Evolutionary conservation across 345 rosid species (phyloP).

Genomic region (Citrus hindsii): DNA sequence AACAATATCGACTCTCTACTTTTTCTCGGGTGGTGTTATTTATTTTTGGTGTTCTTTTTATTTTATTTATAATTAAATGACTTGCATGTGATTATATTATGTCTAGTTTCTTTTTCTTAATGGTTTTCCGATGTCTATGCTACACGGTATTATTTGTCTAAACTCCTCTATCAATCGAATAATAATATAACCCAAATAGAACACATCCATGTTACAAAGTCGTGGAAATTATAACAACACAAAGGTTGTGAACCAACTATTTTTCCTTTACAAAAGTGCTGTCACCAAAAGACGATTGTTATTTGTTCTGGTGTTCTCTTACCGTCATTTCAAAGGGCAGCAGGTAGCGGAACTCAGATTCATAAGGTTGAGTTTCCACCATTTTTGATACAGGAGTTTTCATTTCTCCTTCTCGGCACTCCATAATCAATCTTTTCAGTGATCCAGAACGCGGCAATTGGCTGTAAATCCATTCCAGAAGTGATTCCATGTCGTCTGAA

Average conservation of each 20-base stretch:
- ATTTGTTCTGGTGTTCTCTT: not conserved
- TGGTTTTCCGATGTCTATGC: not conserved
- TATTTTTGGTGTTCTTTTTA: not conserved
- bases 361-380: conserved; percentile 74
- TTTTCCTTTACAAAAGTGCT: not conserved
- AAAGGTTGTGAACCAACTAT: not conserved
- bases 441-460: conserved; percentile 66
- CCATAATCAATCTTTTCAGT: conserved; percentile 66
- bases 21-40: not conserved
- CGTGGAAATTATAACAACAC: not conserved
- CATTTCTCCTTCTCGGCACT: conserved; percentile 53
- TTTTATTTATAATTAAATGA: not conserved
- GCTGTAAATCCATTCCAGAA: conserved; percentile 88
- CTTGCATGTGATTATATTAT: not conserved
- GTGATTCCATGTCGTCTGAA: conserved; percentile 76
- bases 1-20: not conserved
- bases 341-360: conserved; percentile 71
- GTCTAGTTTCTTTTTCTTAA: not conserved
- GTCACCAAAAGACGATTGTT: not conserved
- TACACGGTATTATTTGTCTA: too few relatives aligned
- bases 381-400: conserved; percentile 45
- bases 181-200: not conserved
- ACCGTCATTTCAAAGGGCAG: conserved; percentile 36
- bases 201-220: not conserved
- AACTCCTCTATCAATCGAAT: not conserved